phyloP scores from a whole-genome alignment of 208 protist genomes.

The Leishmania lainsoni region DNA sequence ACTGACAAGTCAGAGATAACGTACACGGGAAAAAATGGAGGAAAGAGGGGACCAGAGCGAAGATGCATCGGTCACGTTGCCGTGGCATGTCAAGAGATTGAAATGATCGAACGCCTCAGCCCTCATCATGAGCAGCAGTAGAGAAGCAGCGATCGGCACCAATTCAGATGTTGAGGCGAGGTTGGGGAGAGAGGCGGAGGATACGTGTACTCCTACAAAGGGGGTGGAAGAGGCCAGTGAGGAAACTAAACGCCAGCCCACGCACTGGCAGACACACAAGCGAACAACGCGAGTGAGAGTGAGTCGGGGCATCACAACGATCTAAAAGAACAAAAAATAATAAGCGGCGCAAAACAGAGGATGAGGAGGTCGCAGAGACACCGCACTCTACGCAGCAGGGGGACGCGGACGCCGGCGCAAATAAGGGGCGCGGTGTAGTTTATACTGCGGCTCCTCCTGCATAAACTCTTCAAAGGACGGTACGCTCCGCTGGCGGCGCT shows the following conservation, averaged over 20 bases:
- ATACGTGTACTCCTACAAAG: background rate
- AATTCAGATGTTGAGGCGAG: background rate
- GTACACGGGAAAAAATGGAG: no score
- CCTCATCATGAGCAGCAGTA: background rate
- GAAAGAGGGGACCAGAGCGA: background rate
- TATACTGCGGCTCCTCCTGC: slow-evolving; percentile 63
- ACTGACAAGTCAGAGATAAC: background rate
- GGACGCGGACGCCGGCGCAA: slow-evolving; percentile 10
- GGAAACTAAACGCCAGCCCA: background rate
- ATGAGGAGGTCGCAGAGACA: background rate
- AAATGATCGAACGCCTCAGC: background rate
- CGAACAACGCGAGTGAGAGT: background rate
- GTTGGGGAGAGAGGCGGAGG: background rate
- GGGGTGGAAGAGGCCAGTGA: background rate
- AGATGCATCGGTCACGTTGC: background rate
- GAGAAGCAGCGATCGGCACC: background rate
- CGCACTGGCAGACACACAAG: background rate
- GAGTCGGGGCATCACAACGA: background rate
- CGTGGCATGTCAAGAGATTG: background rate
- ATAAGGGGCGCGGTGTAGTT: slow-evolving; percentile 37
- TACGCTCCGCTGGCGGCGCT: background rate
- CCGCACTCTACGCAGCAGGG: background rate
- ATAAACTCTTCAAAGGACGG: slow-evolving; percentile 79
- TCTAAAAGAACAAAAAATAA: background rate
- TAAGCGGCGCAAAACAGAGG: background rate